Conservation (phyloP, 495 filamentous ascomycete genomes). For the Penicillium canescens region DNA sequence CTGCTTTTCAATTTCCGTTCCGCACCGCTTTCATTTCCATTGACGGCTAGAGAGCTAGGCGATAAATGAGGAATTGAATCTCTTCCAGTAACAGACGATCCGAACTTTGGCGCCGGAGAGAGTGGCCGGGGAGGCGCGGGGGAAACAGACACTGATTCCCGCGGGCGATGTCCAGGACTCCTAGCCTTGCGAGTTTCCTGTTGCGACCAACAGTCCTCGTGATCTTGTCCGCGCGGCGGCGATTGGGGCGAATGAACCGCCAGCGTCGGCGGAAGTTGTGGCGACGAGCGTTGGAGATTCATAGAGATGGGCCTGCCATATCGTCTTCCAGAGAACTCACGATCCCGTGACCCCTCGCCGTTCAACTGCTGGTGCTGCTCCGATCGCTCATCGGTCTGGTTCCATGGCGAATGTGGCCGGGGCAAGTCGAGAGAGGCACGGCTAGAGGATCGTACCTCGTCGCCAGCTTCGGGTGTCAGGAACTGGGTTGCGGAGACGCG, state of each 20-base stretch:
- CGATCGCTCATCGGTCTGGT: conserved; percentile 30
- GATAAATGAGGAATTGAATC: conserved; percentile 51
- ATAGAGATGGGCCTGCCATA: conserved; percentile 51
- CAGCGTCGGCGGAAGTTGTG: conserved; percentile 65
- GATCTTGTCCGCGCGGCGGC: conserved; percentile 53
- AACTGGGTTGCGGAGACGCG: conserved; percentile 36
- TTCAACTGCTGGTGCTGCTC: conserved; percentile 22
- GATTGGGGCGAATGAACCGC: conserved; percentile 75
- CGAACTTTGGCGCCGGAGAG: conserved; percentile 40
- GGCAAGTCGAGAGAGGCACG: conserved; percentile 56
- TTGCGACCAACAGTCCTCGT: conserved; percentile 10
- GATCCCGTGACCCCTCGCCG: conserved; percentile 29
- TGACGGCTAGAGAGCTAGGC: conserved; percentile 34
- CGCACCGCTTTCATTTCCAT: conserved; percentile 22
- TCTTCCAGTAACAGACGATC: conserved; percentile 52
- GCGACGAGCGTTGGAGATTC: conserved; percentile 53
- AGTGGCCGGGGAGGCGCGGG: conserved; percentile 44
- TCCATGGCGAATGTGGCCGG: conserved; percentile 45
- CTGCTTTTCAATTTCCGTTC: conserved; percentile 40
- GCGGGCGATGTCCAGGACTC: conserved; percentile 26
- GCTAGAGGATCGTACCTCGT: conserved; percentile 45
- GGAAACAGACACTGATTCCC: conserved; percentile 41
- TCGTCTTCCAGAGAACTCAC: conserved; percentile 29
- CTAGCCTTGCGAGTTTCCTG: conserved; percentile 24
- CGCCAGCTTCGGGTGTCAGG: conserved; percentile 39